Conservation (phyloP, 345 rosid genomes). For the Limnanthes douglasii region DNA sequence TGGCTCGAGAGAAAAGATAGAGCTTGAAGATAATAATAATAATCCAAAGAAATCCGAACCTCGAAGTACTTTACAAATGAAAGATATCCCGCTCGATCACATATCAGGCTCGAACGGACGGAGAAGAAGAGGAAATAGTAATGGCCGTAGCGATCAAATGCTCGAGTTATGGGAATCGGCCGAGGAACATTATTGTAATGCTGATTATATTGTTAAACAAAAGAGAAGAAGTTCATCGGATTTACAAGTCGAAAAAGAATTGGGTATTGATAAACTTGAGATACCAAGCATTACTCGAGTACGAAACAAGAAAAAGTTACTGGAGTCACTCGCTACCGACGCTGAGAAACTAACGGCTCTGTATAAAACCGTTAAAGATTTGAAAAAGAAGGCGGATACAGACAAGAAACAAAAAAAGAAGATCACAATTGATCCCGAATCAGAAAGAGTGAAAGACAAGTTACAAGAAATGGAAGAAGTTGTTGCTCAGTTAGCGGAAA, state of each 20-base stretch:
- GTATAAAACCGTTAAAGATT: conserved; percentile 34
- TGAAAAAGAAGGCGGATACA: conserved; percentile 49
- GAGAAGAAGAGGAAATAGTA: conserved; percentile 24
- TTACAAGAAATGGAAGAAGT: conserved; percentile 57
- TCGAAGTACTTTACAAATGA: conserved; percentile 23
- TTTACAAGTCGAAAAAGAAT: conserved; percentile 46
- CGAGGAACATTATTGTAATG: too few relatives aligned
- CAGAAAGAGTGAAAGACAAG: conserved; percentile 38
- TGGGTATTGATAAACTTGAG: conserved; percentile 56
- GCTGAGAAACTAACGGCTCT: conserved; percentile 52
- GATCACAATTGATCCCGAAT: conserved; percentile 41
- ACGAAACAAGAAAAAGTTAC: conserved; percentile 28
- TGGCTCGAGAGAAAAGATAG: conserved; percentile 13
- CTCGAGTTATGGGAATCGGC: conserved; percentile 47
- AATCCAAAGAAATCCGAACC: conserved; percentile 19
- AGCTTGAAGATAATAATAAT: conserved; percentile 15
- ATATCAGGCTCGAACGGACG: conserved; percentile 28
- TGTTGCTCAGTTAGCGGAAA: conserved; percentile 33
- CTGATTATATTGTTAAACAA: too few relatives aligned
- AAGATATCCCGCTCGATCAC: conserved; percentile 63
- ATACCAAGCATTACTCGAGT: conserved; percentile 28
- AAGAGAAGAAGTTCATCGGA: conserved; percentile 25
- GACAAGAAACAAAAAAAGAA: conserved; percentile 41
- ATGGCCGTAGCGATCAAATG: conserved; percentile 22
- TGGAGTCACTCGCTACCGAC: conserved; percentile 64